phyloP scores from a whole-genome alignment of 1,139 yeast species.

The Scheffersomyces lignicola region DNA sequence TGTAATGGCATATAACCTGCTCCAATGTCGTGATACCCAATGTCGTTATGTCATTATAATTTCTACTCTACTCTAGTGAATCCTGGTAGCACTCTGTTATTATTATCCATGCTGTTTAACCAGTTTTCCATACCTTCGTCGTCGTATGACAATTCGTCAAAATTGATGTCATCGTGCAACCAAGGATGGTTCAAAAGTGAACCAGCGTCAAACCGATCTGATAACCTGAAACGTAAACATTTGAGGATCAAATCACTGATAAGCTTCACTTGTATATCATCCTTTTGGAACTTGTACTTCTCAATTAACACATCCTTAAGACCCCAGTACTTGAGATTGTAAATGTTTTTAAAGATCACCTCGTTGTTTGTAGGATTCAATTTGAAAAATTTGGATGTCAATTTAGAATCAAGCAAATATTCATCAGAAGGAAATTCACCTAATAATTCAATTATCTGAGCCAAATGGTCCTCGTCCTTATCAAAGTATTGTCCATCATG shows the following conservation, averaged over 20 bases:
- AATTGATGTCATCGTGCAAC: slow-evolving; percentile 27
- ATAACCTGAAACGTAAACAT: slow-evolving; percentile 36
- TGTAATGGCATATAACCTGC: no score
- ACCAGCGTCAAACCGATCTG: slow-evolving; percentile 38
- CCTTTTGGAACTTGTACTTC: slow-evolving; percentile 41
- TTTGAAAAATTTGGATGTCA: slow-evolving; percentile 54
- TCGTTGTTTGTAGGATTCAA: slow-evolving; percentile 33
- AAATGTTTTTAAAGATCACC: slow-evolving; percentile 53
- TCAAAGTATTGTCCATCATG: slow-evolving; percentile 60
- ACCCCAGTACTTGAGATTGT: slow-evolving; percentile 68
- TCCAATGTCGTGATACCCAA: no score
- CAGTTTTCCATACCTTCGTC: slow-evolving; percentile 2
- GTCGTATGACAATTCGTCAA: background rate
- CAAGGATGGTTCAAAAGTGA: slow-evolving; percentile 45
- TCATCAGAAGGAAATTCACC: slow-evolving; percentile 57
- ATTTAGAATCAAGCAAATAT: slow-evolving; percentile 50
- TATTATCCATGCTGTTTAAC: slow-evolving; percentile 13
- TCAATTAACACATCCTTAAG: slow-evolving; percentile 65
- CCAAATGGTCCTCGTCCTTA: slow-evolving; percentile 84
- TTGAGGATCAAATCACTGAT: slow-evolving; percentile 40
- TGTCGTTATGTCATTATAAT: no score
- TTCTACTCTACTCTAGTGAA: slow-evolving; percentile 16
- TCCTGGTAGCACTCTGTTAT: slow-evolving; percentile 27
- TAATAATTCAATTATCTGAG: slow-evolving; percentile 70
- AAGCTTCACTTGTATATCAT: slow-evolving; percentile 29